Evolutionary conservation across 23 red algal genomes (phyloP).

Genomic region (Gracilaria caudata): DNA sequence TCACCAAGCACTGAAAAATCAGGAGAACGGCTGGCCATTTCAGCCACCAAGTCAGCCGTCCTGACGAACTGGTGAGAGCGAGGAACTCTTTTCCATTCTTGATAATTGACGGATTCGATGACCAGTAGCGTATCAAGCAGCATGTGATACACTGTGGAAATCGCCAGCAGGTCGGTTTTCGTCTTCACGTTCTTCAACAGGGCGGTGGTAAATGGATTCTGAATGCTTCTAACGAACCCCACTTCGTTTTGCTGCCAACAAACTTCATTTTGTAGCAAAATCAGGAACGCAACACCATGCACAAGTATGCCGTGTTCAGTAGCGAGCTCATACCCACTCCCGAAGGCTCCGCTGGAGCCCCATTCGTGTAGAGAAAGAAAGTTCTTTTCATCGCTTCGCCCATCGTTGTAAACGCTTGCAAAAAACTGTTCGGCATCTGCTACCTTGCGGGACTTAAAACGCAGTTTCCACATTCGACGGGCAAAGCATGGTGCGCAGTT

Average conservation of each 20-base stretch:
- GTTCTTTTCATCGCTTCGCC: slow-evolving; percentile 11
- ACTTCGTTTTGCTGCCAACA: slow-evolving; percentile 31
- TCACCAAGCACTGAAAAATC: not conserved
- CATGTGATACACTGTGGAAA: slow-evolving; percentile 9
- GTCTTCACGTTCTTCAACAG: slow-evolving; percentile 9
- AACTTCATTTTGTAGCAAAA: slow-evolving; percentile 39
- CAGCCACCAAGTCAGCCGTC: not conserved
- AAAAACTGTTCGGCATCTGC: slow-evolving; percentile 22
- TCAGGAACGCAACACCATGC: slow-evolving; percentile 46
- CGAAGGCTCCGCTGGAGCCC: slow-evolving; percentile 28
- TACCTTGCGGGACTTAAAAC: slow-evolving; percentile 18
- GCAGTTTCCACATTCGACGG: slow-evolving; percentile 59
- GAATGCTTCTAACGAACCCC: slow-evolving; percentile 7
- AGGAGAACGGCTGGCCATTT: not conserved
- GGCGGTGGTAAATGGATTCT: slow-evolving; percentile 15
- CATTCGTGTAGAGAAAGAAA: slow-evolving; percentile 30
- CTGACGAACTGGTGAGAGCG: slow-evolving; percentile 26
- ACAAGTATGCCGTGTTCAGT: slow-evolving; percentile 23
- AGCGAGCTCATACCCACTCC: slow-evolving; percentile 58
- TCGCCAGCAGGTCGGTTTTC: not conserved
- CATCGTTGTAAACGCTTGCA: not conserved
- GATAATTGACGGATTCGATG: slow-evolving; percentile 14
- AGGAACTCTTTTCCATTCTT: slow-evolving; percentile 3
- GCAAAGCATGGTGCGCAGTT: slow-evolving; percentile 47
- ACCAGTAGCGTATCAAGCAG: slow-evolving; percentile 38